Conservation (phyloP, 2,329 filamentous ascomycete genomes). For the Apiospora kogelbergensis region DNA sequence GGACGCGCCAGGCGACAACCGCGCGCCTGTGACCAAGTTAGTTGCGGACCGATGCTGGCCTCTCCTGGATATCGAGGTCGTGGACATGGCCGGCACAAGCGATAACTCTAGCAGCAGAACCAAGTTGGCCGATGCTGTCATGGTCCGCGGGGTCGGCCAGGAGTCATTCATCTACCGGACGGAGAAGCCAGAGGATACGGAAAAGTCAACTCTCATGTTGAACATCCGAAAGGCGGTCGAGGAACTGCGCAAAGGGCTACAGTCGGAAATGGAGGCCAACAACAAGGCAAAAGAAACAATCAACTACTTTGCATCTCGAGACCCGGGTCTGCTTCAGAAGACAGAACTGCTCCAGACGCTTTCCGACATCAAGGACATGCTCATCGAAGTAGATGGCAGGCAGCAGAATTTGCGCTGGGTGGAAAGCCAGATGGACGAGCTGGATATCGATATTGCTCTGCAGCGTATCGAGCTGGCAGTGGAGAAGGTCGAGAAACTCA, state of each 20-base stretch:
- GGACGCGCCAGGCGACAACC: slow-evolving; percentile 59
- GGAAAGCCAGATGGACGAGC: slow-evolving; percentile 89
- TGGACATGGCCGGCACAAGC: slow-evolving; percentile 74
- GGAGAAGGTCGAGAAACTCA: slow-evolving; percentile 78
- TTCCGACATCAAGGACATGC: slow-evolving; percentile 79
- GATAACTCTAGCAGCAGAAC: slow-evolving; percentile 57
- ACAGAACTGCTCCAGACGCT: slow-evolving; percentile 76
- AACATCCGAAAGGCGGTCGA: slow-evolving; percentile 93
- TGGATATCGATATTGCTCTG: slow-evolving; percentile 93
- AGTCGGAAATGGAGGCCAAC: slow-evolving; percentile 83
- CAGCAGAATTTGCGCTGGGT: slow-evolving; percentile 97
- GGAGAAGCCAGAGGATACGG: slow-evolving; percentile 73
- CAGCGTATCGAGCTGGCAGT: slow-evolving; percentile 88
- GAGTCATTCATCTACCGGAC: slow-evolving; percentile 95
- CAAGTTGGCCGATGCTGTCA: slow-evolving; percentile 81
- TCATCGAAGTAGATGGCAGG: slow-evolving; percentile 95
- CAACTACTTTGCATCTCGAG: slow-evolving; percentile 80
- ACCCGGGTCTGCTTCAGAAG: slow-evolving; percentile 75
- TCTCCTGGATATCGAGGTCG: slow-evolving; percentile 86
- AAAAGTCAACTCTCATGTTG: slow-evolving; percentile 79
- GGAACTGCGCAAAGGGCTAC: slow-evolving; percentile 80
- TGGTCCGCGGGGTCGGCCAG: slow-evolving; percentile 79
- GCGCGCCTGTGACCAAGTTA: slow-evolving; percentile 67
- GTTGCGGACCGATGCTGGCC: slow-evolving; percentile 95
- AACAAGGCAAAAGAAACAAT: slow-evolving; percentile 83